These are phyloP conservation scores for Trebouxia sp. DNA, from an alignment of 139 green algal genomes.

Conservation along the genomic window DNA sequence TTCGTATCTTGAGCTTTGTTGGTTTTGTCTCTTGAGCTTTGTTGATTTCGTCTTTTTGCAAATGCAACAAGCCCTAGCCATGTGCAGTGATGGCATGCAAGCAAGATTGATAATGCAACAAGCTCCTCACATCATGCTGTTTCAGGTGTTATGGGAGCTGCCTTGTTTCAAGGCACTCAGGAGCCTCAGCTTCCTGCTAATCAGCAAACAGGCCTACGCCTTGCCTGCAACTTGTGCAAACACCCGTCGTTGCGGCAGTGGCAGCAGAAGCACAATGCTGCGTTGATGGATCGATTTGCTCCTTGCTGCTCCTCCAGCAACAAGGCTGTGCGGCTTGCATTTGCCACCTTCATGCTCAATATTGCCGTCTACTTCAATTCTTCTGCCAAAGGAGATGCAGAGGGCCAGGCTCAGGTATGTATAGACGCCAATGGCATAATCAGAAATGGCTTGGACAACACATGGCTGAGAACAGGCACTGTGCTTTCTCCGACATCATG, in stretches of 20 bases:
- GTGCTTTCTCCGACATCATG: not conserved
- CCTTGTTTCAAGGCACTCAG: constrained; percentile 35
- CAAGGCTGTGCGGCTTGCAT: constrained; percentile 63
- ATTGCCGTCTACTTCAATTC: constrained; percentile 30
- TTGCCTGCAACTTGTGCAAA: constrained; percentile 63
- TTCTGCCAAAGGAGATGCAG: not conserved
- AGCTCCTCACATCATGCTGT: not conserved
- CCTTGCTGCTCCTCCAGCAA: not conserved
- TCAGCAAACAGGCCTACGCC: constrained; percentile 64
- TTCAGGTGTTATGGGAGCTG: constrained; percentile 45
- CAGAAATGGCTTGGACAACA: no score
- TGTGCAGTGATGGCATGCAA: no score
- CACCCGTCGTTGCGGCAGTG: constrained; percentile 42
- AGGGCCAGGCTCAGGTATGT: constrained; percentile 13
- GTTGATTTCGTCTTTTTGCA: no score
- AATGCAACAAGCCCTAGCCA: no score
- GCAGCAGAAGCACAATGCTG: constrained; percentile 31
- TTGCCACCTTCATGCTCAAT: constrained; percentile 74
- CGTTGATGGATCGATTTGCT: constrained; percentile 54
- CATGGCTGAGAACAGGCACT: no score
- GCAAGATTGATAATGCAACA: no score
- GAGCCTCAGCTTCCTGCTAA: constrained; percentile 42
- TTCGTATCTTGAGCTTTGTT: no score
- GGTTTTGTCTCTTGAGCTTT: no score
- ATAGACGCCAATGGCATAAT: not conserved